Evolutionary conservation across 75 land plant genomes (phyloP).

Genomic region (Cunninghamia lanceolata): DNA sequence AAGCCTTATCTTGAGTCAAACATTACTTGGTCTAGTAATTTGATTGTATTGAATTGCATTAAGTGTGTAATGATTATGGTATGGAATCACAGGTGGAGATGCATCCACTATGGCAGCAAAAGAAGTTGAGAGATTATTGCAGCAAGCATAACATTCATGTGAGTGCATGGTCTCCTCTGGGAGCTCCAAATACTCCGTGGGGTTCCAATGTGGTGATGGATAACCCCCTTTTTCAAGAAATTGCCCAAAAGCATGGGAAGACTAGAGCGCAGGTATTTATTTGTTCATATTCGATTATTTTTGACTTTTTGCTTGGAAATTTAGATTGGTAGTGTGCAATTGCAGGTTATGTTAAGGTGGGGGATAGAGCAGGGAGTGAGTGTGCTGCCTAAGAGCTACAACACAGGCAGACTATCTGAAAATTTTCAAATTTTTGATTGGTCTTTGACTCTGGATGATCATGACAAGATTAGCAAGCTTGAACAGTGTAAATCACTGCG

Average conservation of each 20-base stretch:
- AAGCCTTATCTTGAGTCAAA: neutral
- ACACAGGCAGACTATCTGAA: neutral
- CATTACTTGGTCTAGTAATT: neutral
- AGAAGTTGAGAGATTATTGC: no score
- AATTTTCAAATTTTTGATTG: neutral
- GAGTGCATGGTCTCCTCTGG: conserved; percentile 58
- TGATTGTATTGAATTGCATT: neutral
- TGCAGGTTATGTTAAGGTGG: neutral
- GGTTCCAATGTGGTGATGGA: no score
- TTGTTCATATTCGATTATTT: no score
- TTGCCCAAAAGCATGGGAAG: no score
- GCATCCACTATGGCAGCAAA: conserved; percentile 19
- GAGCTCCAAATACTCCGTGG: conserved; percentile 22
- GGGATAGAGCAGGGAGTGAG: neutral
- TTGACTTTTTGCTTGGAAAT: no score
- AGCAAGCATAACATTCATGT: conserved; percentile 19
- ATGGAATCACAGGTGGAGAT: conserved; percentile 54
- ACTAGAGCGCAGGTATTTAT: no score
- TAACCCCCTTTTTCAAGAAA: no score
- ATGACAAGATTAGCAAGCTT: conserved; percentile 10
- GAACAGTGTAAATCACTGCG: neutral
- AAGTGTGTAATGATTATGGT: no score
- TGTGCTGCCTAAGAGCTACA: neutral
- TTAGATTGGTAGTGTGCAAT: no score
- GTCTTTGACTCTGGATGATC: neutral